A percentile compares a stretch with the other conserved stretches of the same genome.
Evolutionary conservation across 1,284 basidiomycete genomes (phyloP).

Genomic region (Xerocomus nothofagi): DNA sequence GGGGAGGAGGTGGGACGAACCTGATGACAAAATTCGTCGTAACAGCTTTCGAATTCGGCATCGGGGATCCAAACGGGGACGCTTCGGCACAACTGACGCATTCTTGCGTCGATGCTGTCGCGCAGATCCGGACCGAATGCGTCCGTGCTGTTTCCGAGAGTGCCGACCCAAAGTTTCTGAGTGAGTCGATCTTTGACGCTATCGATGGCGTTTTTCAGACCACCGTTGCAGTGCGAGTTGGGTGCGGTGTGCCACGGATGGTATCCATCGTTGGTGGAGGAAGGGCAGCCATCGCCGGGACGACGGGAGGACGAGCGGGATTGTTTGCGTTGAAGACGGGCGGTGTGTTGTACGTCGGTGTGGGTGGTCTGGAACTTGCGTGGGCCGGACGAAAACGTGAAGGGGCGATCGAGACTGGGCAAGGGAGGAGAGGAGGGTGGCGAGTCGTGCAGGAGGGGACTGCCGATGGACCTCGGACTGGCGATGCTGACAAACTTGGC

Average conservation of each 20-base stretch:
- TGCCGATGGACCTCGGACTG: slow-evolving; percentile 12
- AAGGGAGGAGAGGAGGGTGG: slow-evolving; percentile 13
- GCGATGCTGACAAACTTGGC: slow-evolving; percentile 37
- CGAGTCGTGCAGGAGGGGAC: neutral
- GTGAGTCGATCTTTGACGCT: slow-evolving; percentile 54
- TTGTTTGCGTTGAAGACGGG: slow-evolving; percentile 44
- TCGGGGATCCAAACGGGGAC: slow-evolving; percentile 83
- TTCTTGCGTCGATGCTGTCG: slow-evolving; percentile 57
- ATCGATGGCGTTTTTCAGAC: slow-evolving; percentile 75
- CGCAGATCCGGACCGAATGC: slow-evolving; percentile 56
- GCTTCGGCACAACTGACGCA: slow-evolving; percentile 57
- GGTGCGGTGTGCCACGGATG: slow-evolving; percentile 58
- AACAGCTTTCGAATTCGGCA: slow-evolving; percentile 72
- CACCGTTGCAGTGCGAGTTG: slow-evolving; percentile 77
- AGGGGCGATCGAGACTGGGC: slow-evolving; percentile 25
- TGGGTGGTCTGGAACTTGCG: slow-evolving; percentile 44
- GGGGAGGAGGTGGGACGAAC: slow-evolving; percentile 31
- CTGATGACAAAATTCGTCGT: slow-evolving; percentile 89
- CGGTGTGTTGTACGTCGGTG: slow-evolving; percentile 33
- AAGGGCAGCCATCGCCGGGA: slow-evolving; percentile 20
- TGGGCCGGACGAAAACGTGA: slow-evolving; percentile 21
- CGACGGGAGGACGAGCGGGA: slow-evolving; percentile 54
- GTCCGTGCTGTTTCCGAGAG: slow-evolving; percentile 70
- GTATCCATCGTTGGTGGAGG: slow-evolving; percentile 14
- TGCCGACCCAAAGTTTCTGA: slow-evolving; percentile 79